Conservation (phyloP, 352 stramenopile species). For the Pythium grandisporangium region DNA sequence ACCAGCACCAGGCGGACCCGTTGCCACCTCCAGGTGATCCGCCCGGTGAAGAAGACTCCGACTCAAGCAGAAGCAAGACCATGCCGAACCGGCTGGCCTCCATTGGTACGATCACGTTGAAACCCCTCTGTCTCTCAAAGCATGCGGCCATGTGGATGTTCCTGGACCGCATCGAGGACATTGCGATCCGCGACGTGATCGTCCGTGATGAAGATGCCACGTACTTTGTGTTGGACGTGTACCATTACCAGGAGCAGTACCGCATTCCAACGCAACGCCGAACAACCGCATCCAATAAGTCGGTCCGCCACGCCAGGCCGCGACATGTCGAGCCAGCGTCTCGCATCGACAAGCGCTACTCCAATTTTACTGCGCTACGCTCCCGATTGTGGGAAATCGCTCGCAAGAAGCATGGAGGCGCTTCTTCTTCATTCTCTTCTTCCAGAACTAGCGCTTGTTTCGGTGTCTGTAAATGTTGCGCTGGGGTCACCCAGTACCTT, state of each 20-base stretch:
- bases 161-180: conserved; percentile 44
- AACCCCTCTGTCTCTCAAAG: too few species aligned
- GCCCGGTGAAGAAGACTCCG: too few species aligned
- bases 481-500: conserved; percentile 24
- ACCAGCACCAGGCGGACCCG: too few species aligned
- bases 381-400: conserved; percentile 30
- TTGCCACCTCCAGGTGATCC: too few species aligned
- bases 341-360: conserved; percentile 59
- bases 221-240: conserved; percentile 53
- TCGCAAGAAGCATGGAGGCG: conserved; percentile 26
- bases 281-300: too few species aligned
- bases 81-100: too few species aligned
- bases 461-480: conserved; percentile 11
- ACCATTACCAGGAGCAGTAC: conserved; percentile 29
- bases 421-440: too few species aligned
- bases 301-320: too few species aligned
- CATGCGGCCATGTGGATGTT: conserved; percentile 43
- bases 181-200: conserved; percentile 41
- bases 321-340: conserved; percentile 26
- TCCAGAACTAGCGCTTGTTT: conserved; percentile 8
- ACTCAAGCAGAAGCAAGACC: too few species aligned
- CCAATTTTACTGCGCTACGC: conserved; percentile 42
- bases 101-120: too few species aligned
- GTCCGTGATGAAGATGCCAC: conserved; percentile 33
- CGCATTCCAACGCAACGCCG: conserved; percentile 19